A percentile compares a stretch with the other conserved stretches of the same genome.
Evolutionary conservation across 2,329 filamentous ascomycete species (phyloP).

Genomic region (Fusarium pilosicola): DNA sequence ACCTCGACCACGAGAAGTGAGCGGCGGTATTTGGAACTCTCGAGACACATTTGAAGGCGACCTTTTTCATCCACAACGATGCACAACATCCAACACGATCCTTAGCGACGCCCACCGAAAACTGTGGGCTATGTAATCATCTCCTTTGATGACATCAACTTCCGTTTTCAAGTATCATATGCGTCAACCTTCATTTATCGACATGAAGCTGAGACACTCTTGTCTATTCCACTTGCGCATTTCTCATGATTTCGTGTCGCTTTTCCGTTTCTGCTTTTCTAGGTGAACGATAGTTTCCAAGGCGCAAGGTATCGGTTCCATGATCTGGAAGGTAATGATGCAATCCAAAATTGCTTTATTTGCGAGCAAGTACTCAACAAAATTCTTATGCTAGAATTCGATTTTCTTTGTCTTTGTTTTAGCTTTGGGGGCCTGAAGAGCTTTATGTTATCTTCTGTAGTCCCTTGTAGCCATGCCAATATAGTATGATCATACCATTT

Average conservation of each 20-base stretch:
- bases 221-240: background rate
- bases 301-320: background rate
- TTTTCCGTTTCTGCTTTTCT: background rate
- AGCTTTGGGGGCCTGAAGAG: background rate
- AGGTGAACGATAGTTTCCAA: background rate
- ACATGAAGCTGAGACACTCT: background rate
- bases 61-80: background rate
- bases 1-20: background rate
- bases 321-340: background rate
- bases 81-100: background rate
- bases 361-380: background rate
- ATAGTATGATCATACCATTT: background rate
- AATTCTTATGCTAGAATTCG: background rate
- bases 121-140: background rate
- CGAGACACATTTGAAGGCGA: background rate
- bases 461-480: constrained; percentile 1
- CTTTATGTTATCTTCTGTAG: background rate
- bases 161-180: background rate
- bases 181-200: background rate
- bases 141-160: background rate
- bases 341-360: background rate
- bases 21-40: background rate
- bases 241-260: background rate
- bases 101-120: background rate
- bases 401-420: background rate